Conservation (phyloP, 345 rosid species). For the Citrus medica region DNA sequence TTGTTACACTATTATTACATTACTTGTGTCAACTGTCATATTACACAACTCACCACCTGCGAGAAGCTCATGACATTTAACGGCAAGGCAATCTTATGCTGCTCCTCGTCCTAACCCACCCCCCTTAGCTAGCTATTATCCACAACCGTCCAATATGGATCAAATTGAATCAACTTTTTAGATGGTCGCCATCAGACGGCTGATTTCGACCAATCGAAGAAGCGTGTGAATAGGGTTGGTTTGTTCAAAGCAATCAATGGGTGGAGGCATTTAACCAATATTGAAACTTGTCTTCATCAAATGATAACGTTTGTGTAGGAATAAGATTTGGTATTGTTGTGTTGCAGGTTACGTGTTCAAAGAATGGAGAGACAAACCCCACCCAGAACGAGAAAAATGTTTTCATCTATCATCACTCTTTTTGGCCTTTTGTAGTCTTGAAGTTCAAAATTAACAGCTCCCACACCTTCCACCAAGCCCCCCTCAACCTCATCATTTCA, state of each 20-base stretch:
- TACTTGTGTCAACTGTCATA: conserved; percentile 10
- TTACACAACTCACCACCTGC: conserved; percentile 17
- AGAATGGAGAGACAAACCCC: not conserved
- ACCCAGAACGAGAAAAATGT: conserved; percentile 31
- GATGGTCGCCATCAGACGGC: not conserved
- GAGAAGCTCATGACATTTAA: conserved; percentile 45
- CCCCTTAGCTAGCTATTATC: no score
- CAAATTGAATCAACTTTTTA: no score
- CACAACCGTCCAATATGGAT: not conserved
- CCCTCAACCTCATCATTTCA: conserved; percentile 23
- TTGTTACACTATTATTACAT: conserved; percentile 5
- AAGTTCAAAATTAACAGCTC: not conserved
- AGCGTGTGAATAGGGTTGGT: no score
- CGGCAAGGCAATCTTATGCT: conserved; percentile 10
- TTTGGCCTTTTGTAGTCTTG: conserved; percentile 22
- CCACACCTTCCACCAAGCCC: conserved; percentile 16
- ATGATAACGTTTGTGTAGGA: not conserved
- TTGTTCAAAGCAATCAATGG: no score
- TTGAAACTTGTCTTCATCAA: conserved; percentile 11
- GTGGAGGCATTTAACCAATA: no score
- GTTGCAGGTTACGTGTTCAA: conserved; percentile 11
- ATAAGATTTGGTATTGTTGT: conserved; percentile 1
- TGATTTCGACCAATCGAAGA: not conserved
- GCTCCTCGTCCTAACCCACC: conserved; percentile 5
- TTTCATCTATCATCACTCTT: conserved; percentile 7